These are phyloP conservation scores for Spirogloea muscicola DNA, from an alignment of 139 green algal genomes.

Conservation along the genomic window DNA sequence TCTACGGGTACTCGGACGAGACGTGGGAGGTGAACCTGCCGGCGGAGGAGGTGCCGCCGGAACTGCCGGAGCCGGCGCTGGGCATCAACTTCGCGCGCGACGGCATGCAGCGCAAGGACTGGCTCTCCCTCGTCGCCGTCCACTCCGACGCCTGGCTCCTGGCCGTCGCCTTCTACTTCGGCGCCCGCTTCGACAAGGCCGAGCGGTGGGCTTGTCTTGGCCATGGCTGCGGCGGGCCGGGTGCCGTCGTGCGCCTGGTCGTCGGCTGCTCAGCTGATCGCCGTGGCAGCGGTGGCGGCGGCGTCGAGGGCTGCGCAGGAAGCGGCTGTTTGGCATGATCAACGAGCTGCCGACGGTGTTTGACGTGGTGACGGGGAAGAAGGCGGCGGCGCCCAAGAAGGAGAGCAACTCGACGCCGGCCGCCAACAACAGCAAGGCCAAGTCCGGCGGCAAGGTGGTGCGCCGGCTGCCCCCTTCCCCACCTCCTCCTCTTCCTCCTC, in stretches of 20 bases:
- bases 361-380: constrained; percentile 51
- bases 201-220: constrained; percentile 32
- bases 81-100: constrained; percentile 97
- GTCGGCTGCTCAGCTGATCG: background rate
- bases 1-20: constrained; percentile 84
- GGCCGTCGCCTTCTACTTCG: constrained; percentile 92
- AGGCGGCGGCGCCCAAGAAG: constrained; percentile 22
- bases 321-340: constrained; percentile 44
- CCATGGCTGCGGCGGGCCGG: background rate
- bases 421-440: constrained; percentile 29
- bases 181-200: constrained; percentile 75
- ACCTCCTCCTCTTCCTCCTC: background rate
- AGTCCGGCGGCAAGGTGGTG: constrained; percentile 27
- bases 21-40: constrained; percentile 87
- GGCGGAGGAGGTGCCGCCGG: constrained; percentile 93
- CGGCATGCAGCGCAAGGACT: constrained; percentile 89
- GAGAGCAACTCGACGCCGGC: constrained; percentile 1
- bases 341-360: constrained; percentile 50
- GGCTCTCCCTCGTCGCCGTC: constrained; percentile 92
- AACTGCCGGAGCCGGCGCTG: constrained; percentile 94
- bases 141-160: constrained; percentile 96
- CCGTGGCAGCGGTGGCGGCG: no score
- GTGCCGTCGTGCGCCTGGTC: background rate
- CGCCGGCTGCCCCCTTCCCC: background rate
- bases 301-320: constrained; percentile 17